Evolutionary conservation across 139 green algal genomes (phyloP).

Genomic region (Haematococcus lacustris): DNA sequence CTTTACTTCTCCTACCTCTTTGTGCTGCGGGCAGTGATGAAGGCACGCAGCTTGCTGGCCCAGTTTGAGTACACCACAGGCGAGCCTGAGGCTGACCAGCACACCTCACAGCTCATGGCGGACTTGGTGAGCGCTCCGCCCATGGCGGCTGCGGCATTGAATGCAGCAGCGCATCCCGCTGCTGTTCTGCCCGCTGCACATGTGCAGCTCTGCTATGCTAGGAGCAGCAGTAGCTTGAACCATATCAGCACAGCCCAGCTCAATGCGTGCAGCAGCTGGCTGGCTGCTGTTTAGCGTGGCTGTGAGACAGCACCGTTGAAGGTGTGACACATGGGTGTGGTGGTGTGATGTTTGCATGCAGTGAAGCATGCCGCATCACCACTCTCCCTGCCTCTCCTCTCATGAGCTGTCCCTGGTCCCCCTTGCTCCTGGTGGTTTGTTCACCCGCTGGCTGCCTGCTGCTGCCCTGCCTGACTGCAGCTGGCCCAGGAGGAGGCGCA

Average conservation of each 20-base stretch:
- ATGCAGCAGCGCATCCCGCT: too few relatives aligned
- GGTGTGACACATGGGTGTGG: background rate
- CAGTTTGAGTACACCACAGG: slow-evolving; percentile 55
- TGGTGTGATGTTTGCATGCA: too few relatives aligned
- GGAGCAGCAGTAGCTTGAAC: background rate
- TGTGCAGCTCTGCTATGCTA: background rate
- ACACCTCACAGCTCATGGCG: slow-evolving; percentile 19
- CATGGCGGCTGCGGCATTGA: too few relatives aligned
- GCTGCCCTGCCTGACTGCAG: slow-evolving; percentile 25
- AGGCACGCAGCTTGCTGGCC: slow-evolving; percentile 48
- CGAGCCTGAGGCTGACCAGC: slow-evolving; percentile 41
- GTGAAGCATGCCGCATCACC: too few relatives aligned
- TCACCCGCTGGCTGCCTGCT: background rate
- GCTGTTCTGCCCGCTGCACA: too few relatives aligned
- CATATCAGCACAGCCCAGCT: background rate
- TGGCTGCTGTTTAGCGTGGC: background rate
- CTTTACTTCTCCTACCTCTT: slow-evolving; percentile 95
- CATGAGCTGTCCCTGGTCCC: background rate
- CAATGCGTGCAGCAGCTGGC: background rate
- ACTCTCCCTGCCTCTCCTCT: background rate
- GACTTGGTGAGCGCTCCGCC: background rate
- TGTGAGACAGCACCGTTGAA: background rate
- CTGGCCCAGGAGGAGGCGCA: slow-evolving; percentile 32
- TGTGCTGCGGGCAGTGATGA: slow-evolving; percentile 76
- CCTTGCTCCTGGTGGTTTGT: background rate